A percentile compares a stretch with the other conserved stretches of the same genome.
Conservation (phyloP, 2,329 filamentous ascomycete species). For the Tolypocladium inflatum region DNA sequence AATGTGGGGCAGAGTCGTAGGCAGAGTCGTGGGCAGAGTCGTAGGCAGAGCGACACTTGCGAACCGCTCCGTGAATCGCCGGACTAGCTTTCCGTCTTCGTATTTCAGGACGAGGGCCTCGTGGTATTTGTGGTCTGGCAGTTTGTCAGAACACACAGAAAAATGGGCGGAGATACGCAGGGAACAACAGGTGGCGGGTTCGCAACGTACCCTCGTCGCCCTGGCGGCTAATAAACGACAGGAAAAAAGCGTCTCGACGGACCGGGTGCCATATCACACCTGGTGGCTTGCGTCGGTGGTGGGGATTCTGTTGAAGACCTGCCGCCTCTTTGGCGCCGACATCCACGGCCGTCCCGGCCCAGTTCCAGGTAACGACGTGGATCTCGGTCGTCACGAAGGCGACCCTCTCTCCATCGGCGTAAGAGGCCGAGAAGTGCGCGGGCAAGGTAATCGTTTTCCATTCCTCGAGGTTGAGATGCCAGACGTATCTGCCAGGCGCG, state of each 20-base stretch:
- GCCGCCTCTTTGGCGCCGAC: constrained; percentile 4
- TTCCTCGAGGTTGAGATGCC: constrained; percentile 7
- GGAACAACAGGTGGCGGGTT: neutral
- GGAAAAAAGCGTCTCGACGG: neutral
- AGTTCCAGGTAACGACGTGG: constrained; percentile 12
- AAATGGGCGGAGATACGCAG: neutral
- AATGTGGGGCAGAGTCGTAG: neutral
- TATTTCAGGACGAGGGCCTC: neutral
- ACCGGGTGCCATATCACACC: neutral
- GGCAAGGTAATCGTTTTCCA: constrained; percentile 13
- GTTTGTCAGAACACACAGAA: neutral
- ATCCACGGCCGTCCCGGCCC: constrained; percentile 9
- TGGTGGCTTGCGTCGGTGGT: neutral
- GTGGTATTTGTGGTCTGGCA: neutral
- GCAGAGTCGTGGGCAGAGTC: too few species aligned
- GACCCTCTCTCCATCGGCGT: constrained; percentile 9
- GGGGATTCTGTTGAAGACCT: neutral
- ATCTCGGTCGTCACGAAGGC: constrained; percentile 11
- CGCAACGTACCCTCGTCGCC: neutral
- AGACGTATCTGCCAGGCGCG: constrained; percentile 9
- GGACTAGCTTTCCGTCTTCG: neutral
- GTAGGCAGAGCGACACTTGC: neutral
- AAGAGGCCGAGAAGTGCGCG: constrained; percentile 5
- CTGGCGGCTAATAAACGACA: neutral
- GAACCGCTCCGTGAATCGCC: neutral